phyloP scores from a whole-genome alignment of 1,284 basidiomycete genomes.

The Ceratobasidium sp. region DNA sequence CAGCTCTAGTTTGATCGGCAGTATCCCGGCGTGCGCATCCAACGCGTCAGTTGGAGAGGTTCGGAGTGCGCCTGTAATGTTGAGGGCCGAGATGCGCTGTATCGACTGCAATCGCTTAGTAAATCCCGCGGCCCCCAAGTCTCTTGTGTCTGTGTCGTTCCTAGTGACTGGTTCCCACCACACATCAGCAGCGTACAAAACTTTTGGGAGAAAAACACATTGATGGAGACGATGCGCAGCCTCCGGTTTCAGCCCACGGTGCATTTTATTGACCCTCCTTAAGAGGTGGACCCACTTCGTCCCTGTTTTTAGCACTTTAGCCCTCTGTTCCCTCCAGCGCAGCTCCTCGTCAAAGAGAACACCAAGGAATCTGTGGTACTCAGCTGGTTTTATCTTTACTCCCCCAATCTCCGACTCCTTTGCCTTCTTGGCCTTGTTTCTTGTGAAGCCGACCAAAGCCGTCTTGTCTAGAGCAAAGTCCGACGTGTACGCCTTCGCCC shows the following conservation, averaged over 20 bases:
- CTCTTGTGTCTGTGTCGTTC: not conserved
- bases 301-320: not conserved
- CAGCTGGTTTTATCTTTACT: not conserved
- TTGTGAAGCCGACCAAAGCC: not conserved
- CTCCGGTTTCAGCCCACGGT: not conserved
- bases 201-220: not conserved
- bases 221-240: not conserved
- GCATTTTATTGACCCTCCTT: not conserved
- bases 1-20: conserved; percentile 5
- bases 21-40: conserved; percentile 13
- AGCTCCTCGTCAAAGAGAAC: conserved; percentile 42
- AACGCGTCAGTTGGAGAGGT: conserved; percentile 21
- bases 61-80: conserved; percentile 10
- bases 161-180: conserved; percentile 20
- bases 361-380: conserved; percentile 33
- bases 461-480: conserved; percentile 15
- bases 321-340: conserved; percentile 35
- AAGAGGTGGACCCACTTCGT: not conserved
- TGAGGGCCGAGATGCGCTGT: conserved; percentile 4
- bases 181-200: conserved; percentile 22
- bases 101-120: conserved; percentile 3
- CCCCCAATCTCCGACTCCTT: not conserved
- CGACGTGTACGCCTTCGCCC: not conserved
- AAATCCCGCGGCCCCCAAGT: not conserved
- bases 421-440: not conserved